phyloP scores from a whole-genome alignment of 192 early-diverging fungal species.

The Borealophlyctis nickersoniae region DNA sequence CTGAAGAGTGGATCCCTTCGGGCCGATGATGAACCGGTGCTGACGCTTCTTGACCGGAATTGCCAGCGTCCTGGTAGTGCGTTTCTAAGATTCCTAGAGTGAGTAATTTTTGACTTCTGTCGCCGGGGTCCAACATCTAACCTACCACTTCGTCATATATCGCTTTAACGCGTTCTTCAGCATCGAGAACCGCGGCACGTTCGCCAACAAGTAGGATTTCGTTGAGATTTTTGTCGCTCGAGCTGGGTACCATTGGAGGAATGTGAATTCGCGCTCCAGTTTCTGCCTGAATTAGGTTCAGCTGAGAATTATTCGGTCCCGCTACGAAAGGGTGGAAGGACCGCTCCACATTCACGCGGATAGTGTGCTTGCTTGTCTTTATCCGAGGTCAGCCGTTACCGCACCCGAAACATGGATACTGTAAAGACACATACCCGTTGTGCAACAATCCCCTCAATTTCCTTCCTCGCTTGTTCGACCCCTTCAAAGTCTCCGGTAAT shows the following conservation, averaged over 20 bases:
- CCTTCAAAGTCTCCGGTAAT: conserved; percentile 84
- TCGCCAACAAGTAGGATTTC: conserved; percentile 80
- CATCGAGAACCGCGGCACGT: conserved; percentile 62
- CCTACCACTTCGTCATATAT: conserved; percentile 57
- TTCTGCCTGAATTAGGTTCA: conserved; percentile 58
- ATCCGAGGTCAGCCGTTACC: background rate
- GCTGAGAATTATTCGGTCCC: conserved; percentile 65
- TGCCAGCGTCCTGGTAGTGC: conserved; percentile 58
- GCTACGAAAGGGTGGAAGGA: conserved; percentile 81
- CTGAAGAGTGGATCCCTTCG: conserved; percentile 69
- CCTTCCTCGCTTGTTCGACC: conserved; percentile 77
- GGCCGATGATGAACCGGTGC: conserved; percentile 87
- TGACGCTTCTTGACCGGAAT: conserved; percentile 85
- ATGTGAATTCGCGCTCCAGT: conserved; percentile 74
- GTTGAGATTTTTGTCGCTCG: conserved; percentile 41
- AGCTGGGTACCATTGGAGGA: conserved; percentile 53
- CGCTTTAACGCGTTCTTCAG: conserved; percentile 58
- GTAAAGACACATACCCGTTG: conserved; percentile 50
- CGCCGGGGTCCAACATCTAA: conserved; percentile 9
- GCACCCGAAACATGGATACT: background rate
- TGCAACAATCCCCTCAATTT: conserved; percentile 76
- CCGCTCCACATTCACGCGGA: conserved; percentile 68
- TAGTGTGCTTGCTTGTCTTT: conserved; percentile 65
- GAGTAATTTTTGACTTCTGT: background rate
- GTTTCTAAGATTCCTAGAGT: conserved; percentile 36